Percentiles rank a stretch among this genome's conserved stretches.
Conservation (phyloP, 768 basidiomycete species). For the Ramaria sp. region DNA sequence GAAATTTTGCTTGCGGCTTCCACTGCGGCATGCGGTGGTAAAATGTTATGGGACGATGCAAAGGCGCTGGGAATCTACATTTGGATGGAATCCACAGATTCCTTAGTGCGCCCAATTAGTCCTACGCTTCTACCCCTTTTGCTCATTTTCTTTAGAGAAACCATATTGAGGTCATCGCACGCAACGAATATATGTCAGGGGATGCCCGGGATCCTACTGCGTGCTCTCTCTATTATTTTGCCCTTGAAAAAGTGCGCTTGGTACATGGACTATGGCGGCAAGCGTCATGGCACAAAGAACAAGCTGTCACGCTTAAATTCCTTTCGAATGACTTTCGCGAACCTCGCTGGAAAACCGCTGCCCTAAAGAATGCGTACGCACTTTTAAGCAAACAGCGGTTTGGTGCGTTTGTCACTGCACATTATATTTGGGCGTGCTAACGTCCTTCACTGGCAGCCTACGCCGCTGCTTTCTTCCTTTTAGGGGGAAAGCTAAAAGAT, state of each 20-base stretch:
- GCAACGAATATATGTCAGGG: conserved; percentile 85
- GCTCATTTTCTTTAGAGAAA: conserved; percentile 38
- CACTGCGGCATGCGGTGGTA: conserved; percentile 61
- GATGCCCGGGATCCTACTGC: conserved; percentile 81
- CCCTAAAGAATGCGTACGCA: conserved; percentile 93
- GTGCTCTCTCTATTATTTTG: conserved; percentile 91
- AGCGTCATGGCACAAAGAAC: conserved; percentile 88
- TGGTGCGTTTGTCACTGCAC: conserved; percentile 39
- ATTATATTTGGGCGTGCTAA: conserved; percentile 3
- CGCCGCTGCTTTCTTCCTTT: conserved; percentile 95
- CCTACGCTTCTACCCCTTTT: background rate
- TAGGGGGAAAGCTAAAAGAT: conserved; percentile 81
- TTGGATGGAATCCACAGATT: conserved; percentile 75
- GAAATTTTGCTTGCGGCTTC: conserved; percentile 68
- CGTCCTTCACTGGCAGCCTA: conserved; percentile 49
- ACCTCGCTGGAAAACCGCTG: conserved; percentile 82
- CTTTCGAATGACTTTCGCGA: conserved; percentile 80
- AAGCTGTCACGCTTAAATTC: conserved; percentile 82
- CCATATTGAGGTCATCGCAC: conserved; percentile 80
- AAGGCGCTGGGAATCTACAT: conserved; percentile 75
- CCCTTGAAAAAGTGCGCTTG: conserved; percentile 82
- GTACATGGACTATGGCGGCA: conserved; percentile 96
- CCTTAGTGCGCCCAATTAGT: conserved; percentile 44
- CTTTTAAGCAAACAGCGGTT: conserved; percentile 85
- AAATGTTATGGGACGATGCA: conserved; percentile 87